phyloP scores from a whole-genome alignment of 176 grass and related monocot species.

The Triticum timopheevii region DNA sequence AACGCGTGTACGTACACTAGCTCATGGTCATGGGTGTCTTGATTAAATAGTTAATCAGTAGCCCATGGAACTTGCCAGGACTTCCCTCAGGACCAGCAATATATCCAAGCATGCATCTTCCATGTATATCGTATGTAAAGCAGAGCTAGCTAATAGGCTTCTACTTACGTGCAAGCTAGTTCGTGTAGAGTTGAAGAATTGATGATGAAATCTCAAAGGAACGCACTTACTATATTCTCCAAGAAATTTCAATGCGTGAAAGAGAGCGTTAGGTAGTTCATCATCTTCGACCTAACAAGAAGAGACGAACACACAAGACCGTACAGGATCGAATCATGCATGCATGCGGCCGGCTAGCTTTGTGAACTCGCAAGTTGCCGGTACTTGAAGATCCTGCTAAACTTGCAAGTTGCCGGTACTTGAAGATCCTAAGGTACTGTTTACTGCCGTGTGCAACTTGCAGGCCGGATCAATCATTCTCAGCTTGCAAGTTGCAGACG shows the following conservation, averaged over 20 bases:
- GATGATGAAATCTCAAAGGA: background rate
- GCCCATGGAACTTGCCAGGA: background rate
- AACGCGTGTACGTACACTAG: background rate
- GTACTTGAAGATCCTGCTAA: background rate
- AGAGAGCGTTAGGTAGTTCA: background rate
- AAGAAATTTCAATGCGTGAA: background rate
- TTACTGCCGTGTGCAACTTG: background rate
- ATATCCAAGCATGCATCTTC: too few relatives aligned
- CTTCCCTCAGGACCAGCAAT: background rate
- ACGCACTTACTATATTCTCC: background rate
- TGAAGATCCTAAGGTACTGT: background rate
- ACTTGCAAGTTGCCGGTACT: background rate
- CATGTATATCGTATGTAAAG: too few relatives aligned
- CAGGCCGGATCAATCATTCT: slow-evolving; percentile 7
- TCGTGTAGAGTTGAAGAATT: background rate
- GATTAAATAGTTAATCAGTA: background rate
- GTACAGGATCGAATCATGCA: slow-evolving; percentile 9
- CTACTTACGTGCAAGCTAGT: background rate
- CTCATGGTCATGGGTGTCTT: background rate
- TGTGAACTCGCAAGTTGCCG: background rate
- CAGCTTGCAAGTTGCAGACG: slow-evolving; percentile 5
- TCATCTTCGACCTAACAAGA: background rate
- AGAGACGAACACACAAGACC: background rate
- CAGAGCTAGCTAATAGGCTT: background rate
- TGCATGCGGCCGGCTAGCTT: background rate